phyloP scores from a whole-genome alignment of 1,284 basidiomycete genomes.

The Ceratobasidium sp. region DNA sequence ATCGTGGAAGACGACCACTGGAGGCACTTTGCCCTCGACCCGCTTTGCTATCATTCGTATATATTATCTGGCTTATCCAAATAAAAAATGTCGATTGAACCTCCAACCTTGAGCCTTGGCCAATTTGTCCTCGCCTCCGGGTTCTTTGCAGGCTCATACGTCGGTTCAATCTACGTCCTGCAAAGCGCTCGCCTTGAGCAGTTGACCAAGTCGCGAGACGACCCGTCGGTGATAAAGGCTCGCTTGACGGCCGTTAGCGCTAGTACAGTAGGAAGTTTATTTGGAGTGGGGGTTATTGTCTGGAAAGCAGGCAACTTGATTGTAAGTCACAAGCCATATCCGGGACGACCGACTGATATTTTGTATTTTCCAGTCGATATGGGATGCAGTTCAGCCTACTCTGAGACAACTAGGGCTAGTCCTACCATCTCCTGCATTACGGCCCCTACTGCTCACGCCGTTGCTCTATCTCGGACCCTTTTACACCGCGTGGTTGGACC shows the following conservation, averaged over 20 bases:
- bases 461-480: slow-evolving; percentile 86
- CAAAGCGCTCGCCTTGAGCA: slow-evolving; percentile 58
- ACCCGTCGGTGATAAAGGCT: slow-evolving; percentile 74
- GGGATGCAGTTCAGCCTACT: slow-evolving; percentile 32
- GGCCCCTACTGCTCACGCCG: slow-evolving; percentile 64
- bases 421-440: slow-evolving; percentile 47
- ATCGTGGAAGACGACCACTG: no score
- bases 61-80: not conserved
- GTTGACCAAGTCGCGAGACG: slow-evolving; percentile 67
- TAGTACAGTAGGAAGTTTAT: slow-evolving; percentile 62
- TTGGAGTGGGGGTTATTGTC: slow-evolving; percentile 48
- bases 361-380: not conserved
- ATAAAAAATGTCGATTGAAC: not conserved
- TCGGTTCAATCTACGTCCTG: slow-evolving; percentile 68
- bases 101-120: slow-evolving; percentile 43
- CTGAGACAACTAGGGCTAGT: slow-evolving; percentile 44
- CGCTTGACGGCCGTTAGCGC: slow-evolving; percentile 64
- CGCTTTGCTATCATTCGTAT: not conserved
- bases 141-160: slow-evolving; percentile 60
- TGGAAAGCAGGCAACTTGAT: slow-evolving; percentile 25
- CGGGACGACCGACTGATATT: not conserved
- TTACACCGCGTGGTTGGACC: slow-evolving; percentile 64
- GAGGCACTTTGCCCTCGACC: no score
- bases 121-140: slow-evolving; percentile 59
- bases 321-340: slow-evolving; percentile 19